Conservation (phyloP, 495 filamentous ascomycete genomes). For the Talaromyces adpressus region DNA sequence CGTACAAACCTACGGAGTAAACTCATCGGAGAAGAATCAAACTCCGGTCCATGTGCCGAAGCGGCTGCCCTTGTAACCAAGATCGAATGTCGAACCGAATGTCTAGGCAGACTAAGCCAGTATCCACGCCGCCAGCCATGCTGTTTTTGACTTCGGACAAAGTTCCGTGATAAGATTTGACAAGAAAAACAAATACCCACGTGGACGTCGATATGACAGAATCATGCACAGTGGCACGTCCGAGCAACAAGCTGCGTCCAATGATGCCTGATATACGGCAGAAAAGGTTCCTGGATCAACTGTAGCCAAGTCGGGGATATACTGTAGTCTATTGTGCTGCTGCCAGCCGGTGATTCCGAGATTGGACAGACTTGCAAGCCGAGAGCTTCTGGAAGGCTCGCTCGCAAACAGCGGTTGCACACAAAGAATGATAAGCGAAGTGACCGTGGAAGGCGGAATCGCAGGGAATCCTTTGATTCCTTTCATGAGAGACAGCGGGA, state of each 20-base stretch:
- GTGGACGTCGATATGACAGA: neutral
- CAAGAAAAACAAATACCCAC: neutral
- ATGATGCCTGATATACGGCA: neutral
- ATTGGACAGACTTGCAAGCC: neutral
- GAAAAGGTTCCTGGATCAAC: neutral
- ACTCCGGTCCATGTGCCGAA: neutral
- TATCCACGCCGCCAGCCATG: neutral
- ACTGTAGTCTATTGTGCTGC: neutral
- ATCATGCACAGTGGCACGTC: neutral
- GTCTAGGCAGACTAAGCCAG: too few species aligned
- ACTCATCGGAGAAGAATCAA: neutral
- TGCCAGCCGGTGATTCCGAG: neutral
- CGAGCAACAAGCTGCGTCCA: neutral
- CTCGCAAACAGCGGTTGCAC: neutral
- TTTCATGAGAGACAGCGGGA: neutral
- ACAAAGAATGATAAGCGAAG: neutral
- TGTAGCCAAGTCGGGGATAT: neutral
- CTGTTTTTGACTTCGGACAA: neutral
- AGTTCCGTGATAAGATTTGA: neutral
- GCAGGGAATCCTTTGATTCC: neutral
- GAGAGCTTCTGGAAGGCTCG: neutral
- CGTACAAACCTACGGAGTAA: neutral
- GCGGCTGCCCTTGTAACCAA: neutral
- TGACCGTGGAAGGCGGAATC: neutral
- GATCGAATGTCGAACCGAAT: too few species aligned